Conservation (phyloP, 352 stramenopile genomes). For the Phytophthora litchii region DNA sequence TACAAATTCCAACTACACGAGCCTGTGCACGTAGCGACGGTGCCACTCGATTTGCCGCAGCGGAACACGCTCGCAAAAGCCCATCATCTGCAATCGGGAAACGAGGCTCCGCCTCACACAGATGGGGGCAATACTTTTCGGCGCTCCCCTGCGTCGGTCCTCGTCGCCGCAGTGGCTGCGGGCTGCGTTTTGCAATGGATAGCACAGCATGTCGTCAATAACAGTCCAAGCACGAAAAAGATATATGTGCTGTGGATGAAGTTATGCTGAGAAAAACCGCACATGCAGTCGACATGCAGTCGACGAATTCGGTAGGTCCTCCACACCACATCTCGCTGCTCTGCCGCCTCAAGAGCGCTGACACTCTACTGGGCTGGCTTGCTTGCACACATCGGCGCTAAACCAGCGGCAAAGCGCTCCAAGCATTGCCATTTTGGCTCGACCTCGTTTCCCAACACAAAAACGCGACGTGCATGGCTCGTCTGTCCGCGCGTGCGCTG, state of each 20-base stretch:
- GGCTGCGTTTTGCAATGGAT: slow-evolving; percentile 14
- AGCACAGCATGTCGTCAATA: slow-evolving; percentile 16
- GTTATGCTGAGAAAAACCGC: slow-evolving; percentile 14
- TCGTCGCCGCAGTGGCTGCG: slow-evolving; percentile 1
- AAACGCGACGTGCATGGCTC: slow-evolving; percentile 10
- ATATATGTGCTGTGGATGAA: slow-evolving; percentile 19
- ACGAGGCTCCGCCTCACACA: slow-evolving; percentile 23
- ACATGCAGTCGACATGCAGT: slow-evolving; percentile 4
- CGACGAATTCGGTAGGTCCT: background rate
- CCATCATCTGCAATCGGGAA: slow-evolving; percentile 35
- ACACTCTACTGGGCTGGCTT: background rate
- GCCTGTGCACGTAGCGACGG: slow-evolving; percentile 3
- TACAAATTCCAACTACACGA: background rate
- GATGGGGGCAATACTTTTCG: slow-evolving; percentile 27
- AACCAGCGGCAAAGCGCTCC: slow-evolving; percentile 2
- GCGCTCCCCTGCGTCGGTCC: background rate
- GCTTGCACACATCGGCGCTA: slow-evolving; percentile 14
- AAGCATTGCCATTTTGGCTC: slow-evolving; percentile 1
- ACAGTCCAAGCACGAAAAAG: background rate
- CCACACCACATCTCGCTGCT: slow-evolving; percentile 5
- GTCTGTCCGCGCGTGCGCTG: slow-evolving; percentile 11
- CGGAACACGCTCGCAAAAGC: slow-evolving; percentile 12
- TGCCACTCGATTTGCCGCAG: slow-evolving; percentile 9
- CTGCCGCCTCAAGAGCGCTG: slow-evolving; percentile 1
- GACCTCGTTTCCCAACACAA: slow-evolving; percentile 14